Evolutionary conservation across 176 grass and related monocot species (phyloP), one percentile per base, ranked within the genome.

Genomic region (Carex pumila): DNA sequence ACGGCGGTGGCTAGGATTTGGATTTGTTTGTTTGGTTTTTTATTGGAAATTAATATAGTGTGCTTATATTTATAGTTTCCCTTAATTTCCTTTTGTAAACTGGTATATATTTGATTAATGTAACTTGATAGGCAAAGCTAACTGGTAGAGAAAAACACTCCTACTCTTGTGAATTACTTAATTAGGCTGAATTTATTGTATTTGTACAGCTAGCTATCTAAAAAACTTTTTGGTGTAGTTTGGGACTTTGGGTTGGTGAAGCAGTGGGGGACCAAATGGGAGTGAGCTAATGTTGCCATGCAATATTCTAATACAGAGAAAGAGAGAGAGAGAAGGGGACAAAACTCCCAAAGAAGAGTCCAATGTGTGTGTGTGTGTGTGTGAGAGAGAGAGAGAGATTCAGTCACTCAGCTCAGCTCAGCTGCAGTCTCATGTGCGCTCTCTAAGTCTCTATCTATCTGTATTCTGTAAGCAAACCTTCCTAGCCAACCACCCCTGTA

Each of bases 301-400:
- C 22, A 32, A 32, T 77, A 77, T 56, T 53, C 50, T 34, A 76
- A 39, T 39, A 77, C 29, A 25, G 25, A 25, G 25, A 25, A 0
- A 25, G 25, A 25, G 25, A 25, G 25, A 25, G 25, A 25, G 52
- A 8, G 71, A n/a, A 78, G 52, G 52, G 0, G 52, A 55, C 22
- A 78, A 57, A 76, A 12, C 13, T 41, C 66, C 34, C 71, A 75
- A 54, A 53, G 22, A 75, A 75, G 71, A 52, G 47, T 54, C 22
- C 6, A 18, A n/a, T 69, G 65, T 68, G 30, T 68, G 32, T 39
- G 65, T 18, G 45, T 74, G 43, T 22, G 39, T 1, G 84, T 75
- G 85, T 81, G 15, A 86, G 92, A 0, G 83, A 90, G 71, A 92
- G 92, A 47, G 86, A 87, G 29, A 61, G 85, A 25, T 88, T 87